Base-by-base conservation (phyloP, 495 filamentous ascomycete genomes). In the Neurospora sp. region DNA sequence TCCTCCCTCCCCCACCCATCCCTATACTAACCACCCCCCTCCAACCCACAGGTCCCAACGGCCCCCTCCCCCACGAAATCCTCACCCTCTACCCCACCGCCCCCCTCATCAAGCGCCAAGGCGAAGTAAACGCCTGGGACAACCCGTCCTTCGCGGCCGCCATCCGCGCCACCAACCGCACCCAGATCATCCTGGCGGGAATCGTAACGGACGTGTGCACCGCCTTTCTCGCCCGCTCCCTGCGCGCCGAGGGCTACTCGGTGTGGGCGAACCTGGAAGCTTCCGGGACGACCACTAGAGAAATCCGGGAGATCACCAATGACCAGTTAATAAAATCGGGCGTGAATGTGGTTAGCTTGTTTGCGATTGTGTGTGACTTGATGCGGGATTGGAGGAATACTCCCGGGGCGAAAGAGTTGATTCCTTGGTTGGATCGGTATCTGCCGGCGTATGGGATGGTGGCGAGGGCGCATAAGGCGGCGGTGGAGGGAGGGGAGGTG, bases 71-170 rank as follows among this genome's bases (percentile, higher is more conserved):
- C 9, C 88, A 90, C 77, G 92, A 93, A 77, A 91, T 94, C 72
- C 74, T 85, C 4, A 83, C 88, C 5, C 86, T 91, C 88, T 89
- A 91, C 77, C 91, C 35, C 5, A 0, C 92, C 39, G 87, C 90
- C 11, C 87, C 90, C 3, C 80, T 92, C 20, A 88, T 94, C 78
- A 84, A 82, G 73, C 89, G 92, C 42, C 84, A 91, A 71, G 92
- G 92, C 41, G 91, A 94, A 76, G 92, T 94, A 74, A 86, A 94
- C 74, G 92, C 92, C 5, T 94, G 91, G 92, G 92, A 94, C 78
- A 93, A 93, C 75, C 69, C 83, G 4, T 89, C 92, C 0, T 93
- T 94, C 85, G 86, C 88, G 10, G 83, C 82, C 5, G 92, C 92
- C 20, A 86, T 94, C 69, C 78, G 80, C 44, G 89, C 90, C 4